A percentile compares a stretch with the other conserved stretches of the same genome.
Evolutionary conservation across 306 rosid species (phyloP).

Genomic region (Vicia sativa): DNA sequence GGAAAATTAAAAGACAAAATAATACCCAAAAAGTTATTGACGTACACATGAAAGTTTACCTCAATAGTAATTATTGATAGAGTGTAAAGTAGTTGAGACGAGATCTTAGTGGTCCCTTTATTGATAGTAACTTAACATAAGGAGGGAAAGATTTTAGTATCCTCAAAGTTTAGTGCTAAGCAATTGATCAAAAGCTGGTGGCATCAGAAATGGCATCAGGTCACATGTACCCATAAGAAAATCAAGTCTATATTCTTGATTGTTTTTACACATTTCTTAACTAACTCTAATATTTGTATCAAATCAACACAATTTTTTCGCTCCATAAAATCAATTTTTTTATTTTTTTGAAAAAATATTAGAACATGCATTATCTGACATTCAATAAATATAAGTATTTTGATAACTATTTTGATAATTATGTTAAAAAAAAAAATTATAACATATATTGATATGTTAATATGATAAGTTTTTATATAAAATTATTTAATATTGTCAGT

Average conservation of each 20-base stretch:
- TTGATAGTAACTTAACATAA: slow-evolving; percentile 31
- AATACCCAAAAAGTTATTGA: background rate
- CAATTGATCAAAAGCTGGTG: slow-evolving; percentile 29
- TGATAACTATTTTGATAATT: too few relatives aligned
- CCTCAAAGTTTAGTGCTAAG: slow-evolving; percentile 35
- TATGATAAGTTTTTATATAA: too few relatives aligned
- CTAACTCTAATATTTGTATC: background rate
- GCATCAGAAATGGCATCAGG: background rate
- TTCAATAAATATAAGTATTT: too few relatives aligned
- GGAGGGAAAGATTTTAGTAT: slow-evolving; percentile 20
- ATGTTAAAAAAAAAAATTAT: too few relatives aligned
- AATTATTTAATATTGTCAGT: too few relatives aligned
- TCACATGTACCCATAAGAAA: background rate
- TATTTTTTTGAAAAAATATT: too few relatives aligned
- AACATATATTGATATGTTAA: too few relatives aligned
- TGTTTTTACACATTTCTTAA: background rate
- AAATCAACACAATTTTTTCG: background rate
- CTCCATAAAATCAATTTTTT: too few relatives aligned
- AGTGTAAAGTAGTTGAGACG: slow-evolving; percentile 51
- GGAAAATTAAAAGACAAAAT: background rate
- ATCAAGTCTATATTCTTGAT: background rate
- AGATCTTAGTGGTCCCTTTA: slow-evolving; percentile 46
- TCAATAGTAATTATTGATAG: slow-evolving; percentile 56
- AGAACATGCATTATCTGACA: too few relatives aligned
- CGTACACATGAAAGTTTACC: slow-evolving; percentile 25